These are phyloP conservation scores for Schizothecium vesticola DNA, from an alignment of 495 filamentous ascomycete genomes.

Conservation along the genomic window DNA sequence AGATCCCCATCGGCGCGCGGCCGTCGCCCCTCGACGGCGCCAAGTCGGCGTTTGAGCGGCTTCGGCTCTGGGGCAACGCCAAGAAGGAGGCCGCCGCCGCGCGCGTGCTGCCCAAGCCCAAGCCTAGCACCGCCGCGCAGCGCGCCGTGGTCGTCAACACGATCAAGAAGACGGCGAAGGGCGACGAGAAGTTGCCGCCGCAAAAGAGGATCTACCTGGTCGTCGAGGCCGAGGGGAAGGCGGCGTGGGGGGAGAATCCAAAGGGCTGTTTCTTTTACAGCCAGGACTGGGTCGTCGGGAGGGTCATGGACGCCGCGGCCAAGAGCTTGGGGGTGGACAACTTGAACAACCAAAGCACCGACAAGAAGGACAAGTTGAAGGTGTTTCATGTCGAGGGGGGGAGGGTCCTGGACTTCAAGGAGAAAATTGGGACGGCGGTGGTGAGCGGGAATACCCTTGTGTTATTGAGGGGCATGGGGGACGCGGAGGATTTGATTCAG, in stretches of 20 bases:
- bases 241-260: slow-evolving; percentile 66
- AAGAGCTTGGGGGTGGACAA: slow-evolving; percentile 76
- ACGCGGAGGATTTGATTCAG: slow-evolving; percentile 43
- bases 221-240: slow-evolving; percentile 79
- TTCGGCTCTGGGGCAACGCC: slow-evolving; percentile 49
- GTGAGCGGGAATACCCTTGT: slow-evolving; percentile 84
- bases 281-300: slow-evolving; percentile 79
- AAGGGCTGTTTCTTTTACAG: slow-evolving; percentile 79
- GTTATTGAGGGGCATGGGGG: slow-evolving; percentile 73
- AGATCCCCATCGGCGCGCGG: slow-evolving; percentile 63
- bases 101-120: slow-evolving; percentile 51
- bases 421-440: slow-evolving; percentile 66
- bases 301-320: slow-evolving; percentile 84
- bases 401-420: slow-evolving; percentile 74
- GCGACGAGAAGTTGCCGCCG: slow-evolving; percentile 68
- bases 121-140: slow-evolving; percentile 54
- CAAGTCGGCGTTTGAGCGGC: slow-evolving; percentile 61
- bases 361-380: slow-evolving; percentile 71
- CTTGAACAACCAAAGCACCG: slow-evolving; percentile 73
- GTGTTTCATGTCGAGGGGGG: slow-evolving; percentile 93
- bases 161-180: slow-evolving; percentile 82
- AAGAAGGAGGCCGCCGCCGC: slow-evolving; percentile 35
- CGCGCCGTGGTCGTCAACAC: slow-evolving; percentile 60
- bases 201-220: slow-evolving; percentile 82
- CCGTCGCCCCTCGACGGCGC: slow-evolving; percentile 47